phyloP scores from a whole-genome alignment of 1,284 basidiomycete species.

The Schizophyllum amplum region DNA sequence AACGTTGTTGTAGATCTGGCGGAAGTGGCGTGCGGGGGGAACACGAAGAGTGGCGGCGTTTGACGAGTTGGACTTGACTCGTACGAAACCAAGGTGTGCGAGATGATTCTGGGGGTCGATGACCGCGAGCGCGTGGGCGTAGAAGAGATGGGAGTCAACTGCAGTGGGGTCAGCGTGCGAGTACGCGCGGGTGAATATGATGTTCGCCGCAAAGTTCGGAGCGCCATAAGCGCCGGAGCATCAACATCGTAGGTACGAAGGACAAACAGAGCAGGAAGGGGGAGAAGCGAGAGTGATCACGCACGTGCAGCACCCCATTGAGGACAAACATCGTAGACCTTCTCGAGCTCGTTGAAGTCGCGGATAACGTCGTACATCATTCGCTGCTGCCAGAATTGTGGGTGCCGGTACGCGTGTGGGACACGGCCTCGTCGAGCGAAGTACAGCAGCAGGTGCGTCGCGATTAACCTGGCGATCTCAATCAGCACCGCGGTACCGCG shows the following conservation, averaged over 20 bases:
- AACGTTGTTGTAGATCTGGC: slow-evolving; percentile 28
- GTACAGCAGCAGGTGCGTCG: slow-evolving; percentile 50
- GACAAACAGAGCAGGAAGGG: slow-evolving; percentile 3
- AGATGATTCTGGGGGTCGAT: slow-evolving; percentile 45
- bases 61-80: slow-evolving; percentile 15
- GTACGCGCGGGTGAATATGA: background rate
- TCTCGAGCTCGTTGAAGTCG: slow-evolving; percentile 51
- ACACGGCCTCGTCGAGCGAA: slow-evolving; percentile 32
- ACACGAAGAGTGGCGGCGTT: slow-evolving; percentile 19
- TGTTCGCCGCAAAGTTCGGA: background rate
- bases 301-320: slow-evolving; percentile 35
- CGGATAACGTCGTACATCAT: slow-evolving; percentile 46
- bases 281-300: slow-evolving; percentile 20
- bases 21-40: slow-evolving; percentile 32
- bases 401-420: slow-evolving; percentile 51
- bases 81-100: slow-evolving; percentile 24
- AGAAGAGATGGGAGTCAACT: slow-evolving; percentile 55
- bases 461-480: slow-evolving; percentile 41
- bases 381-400: slow-evolving; percentile 47
- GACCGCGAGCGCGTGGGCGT: slow-evolving; percentile 44
- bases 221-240: background rate
- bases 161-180: background rate
- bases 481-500: background rate
- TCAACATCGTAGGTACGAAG: background rate
- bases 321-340: slow-evolving; percentile 39